These are phyloP conservation scores for Anthracocystis setariae DNA, from an alignment of 1,284 basidiomycete species.

Conservation along the genomic window DNA sequence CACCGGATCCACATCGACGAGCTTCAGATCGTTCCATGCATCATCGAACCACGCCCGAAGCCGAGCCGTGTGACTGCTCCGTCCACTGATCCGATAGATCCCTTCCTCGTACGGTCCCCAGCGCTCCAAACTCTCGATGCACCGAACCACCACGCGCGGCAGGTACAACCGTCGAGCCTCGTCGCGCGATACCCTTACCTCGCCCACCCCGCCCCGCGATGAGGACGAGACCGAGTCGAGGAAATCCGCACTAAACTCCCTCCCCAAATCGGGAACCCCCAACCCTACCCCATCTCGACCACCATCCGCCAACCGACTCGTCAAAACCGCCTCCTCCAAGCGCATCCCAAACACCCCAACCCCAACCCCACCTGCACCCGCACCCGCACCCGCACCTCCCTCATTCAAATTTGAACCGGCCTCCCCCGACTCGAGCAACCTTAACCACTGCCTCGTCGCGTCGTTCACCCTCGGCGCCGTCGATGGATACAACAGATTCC, in stretches of 20 bases:
- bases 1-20: conserved; percentile 58
- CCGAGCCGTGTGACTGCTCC: conserved; percentile 60
- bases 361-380: too few species aligned
- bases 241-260: conserved; percentile 29
- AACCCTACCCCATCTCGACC: too few species aligned
- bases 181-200: conserved; percentile 23
- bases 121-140: conserved; percentile 60
- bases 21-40: conserved; percentile 45
- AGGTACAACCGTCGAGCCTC: conserved; percentile 52
- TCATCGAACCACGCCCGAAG: conserved; percentile 52
- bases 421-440: conserved; percentile 18
- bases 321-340: conserved; percentile 54
- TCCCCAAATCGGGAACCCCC: conserved; percentile 44
- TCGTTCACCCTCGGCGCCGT: conserved; percentile 25
- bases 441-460: conserved; percentile 47
- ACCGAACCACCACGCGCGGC: conserved; percentile 60
- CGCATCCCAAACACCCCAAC: conserved; percentile 54
- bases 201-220: too few species aligned
- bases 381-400: too few species aligned
- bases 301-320: too few species aligned
- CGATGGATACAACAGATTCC: neutral
- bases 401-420: neutral
- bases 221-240: too few species aligned
- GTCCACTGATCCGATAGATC: conserved; percentile 63
- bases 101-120: conserved; percentile 64